phyloP scores from a whole-genome alignment of 805 yeast genomes.

The Nakazawaea siamensis region DNA sequence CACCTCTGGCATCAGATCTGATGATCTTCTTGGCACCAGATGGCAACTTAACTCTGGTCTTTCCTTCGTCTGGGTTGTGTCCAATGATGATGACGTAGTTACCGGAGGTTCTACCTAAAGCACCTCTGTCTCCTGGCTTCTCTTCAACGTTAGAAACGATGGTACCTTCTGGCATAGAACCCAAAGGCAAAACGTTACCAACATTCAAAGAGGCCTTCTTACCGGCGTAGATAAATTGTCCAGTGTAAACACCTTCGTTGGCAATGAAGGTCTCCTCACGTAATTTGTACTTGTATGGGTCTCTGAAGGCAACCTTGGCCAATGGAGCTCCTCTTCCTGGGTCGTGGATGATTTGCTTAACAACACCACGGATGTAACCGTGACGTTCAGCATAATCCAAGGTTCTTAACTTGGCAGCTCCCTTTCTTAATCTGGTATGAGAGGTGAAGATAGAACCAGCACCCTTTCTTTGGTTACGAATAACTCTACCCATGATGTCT shows the following conservation, averaged over 20 bases:
- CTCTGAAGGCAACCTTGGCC: slow-evolving; percentile 98
- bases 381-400: slow-evolving; percentile 99
- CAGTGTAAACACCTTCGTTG: slow-evolving; percentile 99
- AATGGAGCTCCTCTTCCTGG: slow-evolving; percentile 99
- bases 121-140: slow-evolving; percentile 55
- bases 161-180: slow-evolving; percentile 64
- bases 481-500: slow-evolving; percentile 86
- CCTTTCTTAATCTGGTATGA: slow-evolving; percentile 99
- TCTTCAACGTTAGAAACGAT: slow-evolving; percentile 45
- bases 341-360: slow-evolving; percentile 97
- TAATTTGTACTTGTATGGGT: slow-evolving; percentile 97
- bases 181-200: slow-evolving; percentile 96
- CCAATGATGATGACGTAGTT: slow-evolving; percentile 98
- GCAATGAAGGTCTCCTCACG: slow-evolving; percentile 99
- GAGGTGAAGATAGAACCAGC: slow-evolving; percentile 99
- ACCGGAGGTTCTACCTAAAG: slow-evolving; percentile 99
- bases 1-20: slow-evolving; percentile 96
- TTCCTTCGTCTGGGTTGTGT: slow-evolving; percentile 98
- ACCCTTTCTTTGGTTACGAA: slow-evolving; percentile 99
- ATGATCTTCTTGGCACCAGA: slow-evolving; percentile 98
- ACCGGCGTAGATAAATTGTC: slow-evolving; percentile 99
- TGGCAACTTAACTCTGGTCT: slow-evolving; percentile 98
- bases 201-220: slow-evolving; percentile 94
- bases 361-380: slow-evolving; percentile 99
- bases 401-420: slow-evolving; percentile 99